Evolutionary conservation across 2,329 filamentous ascomycete species (phyloP), one percentile per base, ranked within the genome.

Genomic region (Orbilia javanica): DNA sequence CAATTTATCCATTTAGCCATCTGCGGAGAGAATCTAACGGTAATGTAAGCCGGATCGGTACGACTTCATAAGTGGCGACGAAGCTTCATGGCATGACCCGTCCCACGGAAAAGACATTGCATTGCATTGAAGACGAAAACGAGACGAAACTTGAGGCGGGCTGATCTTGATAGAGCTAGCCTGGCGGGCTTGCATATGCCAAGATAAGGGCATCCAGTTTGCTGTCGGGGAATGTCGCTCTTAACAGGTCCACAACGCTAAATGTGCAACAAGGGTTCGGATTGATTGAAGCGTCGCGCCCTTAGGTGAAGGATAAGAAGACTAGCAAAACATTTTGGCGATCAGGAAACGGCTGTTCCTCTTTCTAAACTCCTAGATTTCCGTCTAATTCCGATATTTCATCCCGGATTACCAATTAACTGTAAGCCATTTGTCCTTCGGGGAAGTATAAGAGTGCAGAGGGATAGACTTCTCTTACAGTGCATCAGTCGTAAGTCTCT

Each of bases 221-320:
- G n/a, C 27, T n/a, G 22, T 74, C 70, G 70, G 62, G 70, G 70
- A 74, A 42, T 74, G 20, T 74, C 70, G 70, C 63, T 62, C 44
- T 74, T 74, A 74, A 60, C 52, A 2, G 60, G 10, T 36, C 50
- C 39, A 60, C 70, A 74, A 74, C 69, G 22, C 69, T 73, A 73
- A 65, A 66, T 34, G 2, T 53, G 39, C 60, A 57, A 73, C 55
- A 50, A 11, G 44, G 52, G 29, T 22, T 39, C 50, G 15, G 3
- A 10, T 29, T 6, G 31, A 5, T 10, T 34, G 5, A 2, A 42
- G 27, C 27, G 22, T 13, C 13, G 20, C 5, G 29, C 36, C 22
- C 2, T 10, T 22, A 39, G 11, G 6, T 44, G 7, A 29, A 57
- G n/a, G n/a, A 36, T 57, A 15, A 22, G 18, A 36, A 36, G 22